Evolutionary conservation across 176 grass and related monocot genomes (phyloP).

Genomic region (Stipa capillata): DNA sequence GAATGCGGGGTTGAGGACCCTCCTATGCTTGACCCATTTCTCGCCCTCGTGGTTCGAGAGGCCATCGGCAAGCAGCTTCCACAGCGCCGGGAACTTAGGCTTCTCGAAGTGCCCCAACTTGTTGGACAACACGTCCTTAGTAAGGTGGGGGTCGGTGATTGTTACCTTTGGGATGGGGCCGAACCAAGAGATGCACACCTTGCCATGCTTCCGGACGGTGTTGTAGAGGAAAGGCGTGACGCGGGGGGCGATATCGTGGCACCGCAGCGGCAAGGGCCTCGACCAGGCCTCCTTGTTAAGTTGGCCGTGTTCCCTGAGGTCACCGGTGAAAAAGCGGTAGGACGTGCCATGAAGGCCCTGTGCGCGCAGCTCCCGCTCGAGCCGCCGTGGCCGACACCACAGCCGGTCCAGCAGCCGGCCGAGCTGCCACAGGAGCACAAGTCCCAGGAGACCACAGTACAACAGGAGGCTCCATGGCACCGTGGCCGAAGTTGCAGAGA

Average conservation of each 20-base stretch:
- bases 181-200: conserved; percentile 30
- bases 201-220: conserved; percentile 15
- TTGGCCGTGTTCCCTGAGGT: background rate
- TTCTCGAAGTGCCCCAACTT: conserved; percentile 51
- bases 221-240: background rate
- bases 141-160: conserved; percentile 30
- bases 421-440: background rate
- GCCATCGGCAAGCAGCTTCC: background rate
- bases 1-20: background rate
- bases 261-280: background rate
- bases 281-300: conserved; percentile 13
- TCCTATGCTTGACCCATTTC: background rate
- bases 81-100: conserved; percentile 6
- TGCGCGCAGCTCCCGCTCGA: conserved; percentile 2
- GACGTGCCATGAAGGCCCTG: background rate
- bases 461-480: background rate
- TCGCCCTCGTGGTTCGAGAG: background rate
- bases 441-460: background rate
- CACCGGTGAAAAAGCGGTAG: conserved; percentile 5
- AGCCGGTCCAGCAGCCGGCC: too few relatives aligned
- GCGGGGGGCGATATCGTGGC: background rate
- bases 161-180: conserved; percentile 29
- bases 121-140: conserved; percentile 35
- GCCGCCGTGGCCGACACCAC: conserved; percentile 19
- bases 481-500: background rate